Evolutionary conservation across 257 asterid genomes (phyloP).

Genomic region (Solanum tarapatanum): DNA sequence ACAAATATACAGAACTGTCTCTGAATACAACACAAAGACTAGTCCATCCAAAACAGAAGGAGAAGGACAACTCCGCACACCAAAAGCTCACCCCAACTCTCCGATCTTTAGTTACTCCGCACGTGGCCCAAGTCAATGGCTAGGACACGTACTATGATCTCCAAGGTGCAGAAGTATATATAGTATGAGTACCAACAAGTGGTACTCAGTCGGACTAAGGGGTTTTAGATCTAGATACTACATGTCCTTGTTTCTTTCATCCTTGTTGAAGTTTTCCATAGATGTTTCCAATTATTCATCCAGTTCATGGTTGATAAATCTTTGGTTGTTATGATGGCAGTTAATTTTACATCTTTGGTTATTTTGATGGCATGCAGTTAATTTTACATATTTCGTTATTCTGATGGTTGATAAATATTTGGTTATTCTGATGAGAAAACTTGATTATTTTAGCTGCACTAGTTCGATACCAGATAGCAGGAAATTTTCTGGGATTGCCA

Average conservation of each 20-base stretch:
- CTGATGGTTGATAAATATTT: no score
- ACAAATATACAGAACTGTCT: background rate
- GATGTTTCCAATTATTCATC: no score
- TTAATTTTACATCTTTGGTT: no score
- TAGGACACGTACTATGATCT: background rate
- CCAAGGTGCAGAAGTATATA: background rate
- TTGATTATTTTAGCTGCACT: conserved; percentile 56
- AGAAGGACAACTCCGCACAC: background rate
- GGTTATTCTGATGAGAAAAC: background rate
- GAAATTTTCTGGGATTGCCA: conserved; percentile 87
- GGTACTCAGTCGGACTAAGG: background rate
- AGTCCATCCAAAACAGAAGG: no score
- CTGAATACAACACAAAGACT: background rate
- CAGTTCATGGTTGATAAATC: no score
- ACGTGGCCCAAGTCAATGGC: no score
- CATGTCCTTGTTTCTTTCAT: no score
- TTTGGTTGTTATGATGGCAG: no score
- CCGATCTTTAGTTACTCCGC: no score
- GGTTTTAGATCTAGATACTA: background rate
- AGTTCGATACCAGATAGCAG: conserved; percentile 73
- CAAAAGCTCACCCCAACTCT: background rate
- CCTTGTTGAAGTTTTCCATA: no score
- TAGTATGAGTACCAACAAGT: background rate
- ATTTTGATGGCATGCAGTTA: no score
- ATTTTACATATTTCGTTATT: no score